Evolutionary conservation across 2,329 filamentous ascomycete genomes (phyloP).

Genomic region (Bipolaris victoriae): DNA sequence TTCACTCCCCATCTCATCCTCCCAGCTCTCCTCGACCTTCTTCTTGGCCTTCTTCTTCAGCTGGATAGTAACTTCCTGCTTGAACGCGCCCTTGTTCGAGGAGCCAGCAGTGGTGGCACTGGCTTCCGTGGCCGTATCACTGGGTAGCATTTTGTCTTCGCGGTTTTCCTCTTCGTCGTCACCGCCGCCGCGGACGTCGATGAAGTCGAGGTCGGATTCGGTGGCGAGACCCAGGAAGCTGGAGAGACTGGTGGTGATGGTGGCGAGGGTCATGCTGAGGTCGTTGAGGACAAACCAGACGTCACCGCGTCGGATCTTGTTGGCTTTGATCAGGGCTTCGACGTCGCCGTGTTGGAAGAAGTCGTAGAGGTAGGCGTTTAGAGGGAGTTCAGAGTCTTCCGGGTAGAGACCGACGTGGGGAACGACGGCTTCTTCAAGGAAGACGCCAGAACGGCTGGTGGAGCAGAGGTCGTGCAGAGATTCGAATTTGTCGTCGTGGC

Average conservation of each 20-base stretch:
- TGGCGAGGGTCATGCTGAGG: constrained; percentile 69
- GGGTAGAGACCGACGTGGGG: constrained; percentile 70
- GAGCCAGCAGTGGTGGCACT: constrained; percentile 29
- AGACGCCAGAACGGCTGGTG: constrained; percentile 70
- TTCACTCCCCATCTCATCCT: constrained; percentile 44
- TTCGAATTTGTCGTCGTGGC: constrained; percentile 67
- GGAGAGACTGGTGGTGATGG: constrained; percentile 70
- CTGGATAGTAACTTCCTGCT: constrained; percentile 37
- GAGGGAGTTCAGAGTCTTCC: constrained; percentile 59
- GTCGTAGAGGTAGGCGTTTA: constrained; percentile 75
- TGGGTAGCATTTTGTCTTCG: constrained; percentile 48
- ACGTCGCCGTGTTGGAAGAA: constrained; percentile 78
- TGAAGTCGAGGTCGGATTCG: constrained; percentile 56
- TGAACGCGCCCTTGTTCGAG: constrained; percentile 31
- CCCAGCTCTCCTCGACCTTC: constrained; percentile 51
- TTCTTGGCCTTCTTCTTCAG: constrained; percentile 49
- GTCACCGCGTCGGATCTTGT: constrained; percentile 69
- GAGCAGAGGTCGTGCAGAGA: constrained; percentile 71
- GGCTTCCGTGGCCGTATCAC: constrained; percentile 29
- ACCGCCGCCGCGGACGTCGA: constrained; percentile 59
- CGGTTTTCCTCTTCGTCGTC: constrained; percentile 57
- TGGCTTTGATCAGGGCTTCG: constrained; percentile 65
- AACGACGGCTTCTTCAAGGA: constrained; percentile 75
- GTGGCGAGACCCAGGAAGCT: constrained; percentile 61
- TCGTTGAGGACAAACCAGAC: constrained; percentile 77